Evolutionary conservation across 371 early-diverging fungal genomes (phyloP).

Genomic region (Amoeboaphelidium occidentale): DNA sequence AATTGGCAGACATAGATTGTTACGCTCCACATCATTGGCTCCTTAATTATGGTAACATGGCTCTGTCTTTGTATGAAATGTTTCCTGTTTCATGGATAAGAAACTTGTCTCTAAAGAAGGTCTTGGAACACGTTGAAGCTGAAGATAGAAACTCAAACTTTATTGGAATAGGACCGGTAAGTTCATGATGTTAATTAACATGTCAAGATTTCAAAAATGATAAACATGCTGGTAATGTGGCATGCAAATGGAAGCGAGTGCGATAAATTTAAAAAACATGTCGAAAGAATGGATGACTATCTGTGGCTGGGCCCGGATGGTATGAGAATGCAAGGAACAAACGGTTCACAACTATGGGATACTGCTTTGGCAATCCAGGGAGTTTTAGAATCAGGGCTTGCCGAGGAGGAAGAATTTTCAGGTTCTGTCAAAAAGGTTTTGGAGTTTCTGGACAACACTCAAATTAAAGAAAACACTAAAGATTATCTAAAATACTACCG

Average conservation of each 20-base stretch:
- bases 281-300: conserved; percentile 44
- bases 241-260: conserved; percentile 72
- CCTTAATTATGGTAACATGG: conserved; percentile 41
- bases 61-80: conserved; percentile 6
- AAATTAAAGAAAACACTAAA: conserved; percentile 43
- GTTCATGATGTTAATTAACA: not conserved
- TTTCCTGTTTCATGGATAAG: conserved; percentile 26
- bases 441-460: conserved; percentile 59
- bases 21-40: conserved; percentile 60
- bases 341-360: conserved; percentile 94
- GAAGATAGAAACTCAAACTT: conserved; percentile 76
- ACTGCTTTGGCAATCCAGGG: conserved; percentile 70
- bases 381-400: conserved; percentile 37
- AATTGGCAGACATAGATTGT: conserved; percentile 52
- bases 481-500: conserved; percentile 43
- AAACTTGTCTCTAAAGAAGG: conserved; percentile 36
- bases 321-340: conserved; percentile 90
- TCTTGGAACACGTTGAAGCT: conserved; percentile 47
- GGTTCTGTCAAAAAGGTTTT: conserved; percentile 36
- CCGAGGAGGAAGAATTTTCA: conserved; percentile 35
- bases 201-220: conserved; percentile 61
- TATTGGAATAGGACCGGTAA: conserved; percentile 62
- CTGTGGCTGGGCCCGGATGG: conserved; percentile 60
- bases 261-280: conserved; percentile 39
- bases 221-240: conserved; percentile 62